A percentile compares a stretch with the other conserved stretches of the same genome.
Evolutionary conservation across 129 eudicot species (phyloP).

Genomic region (Centaurea solstitialis): DNA sequence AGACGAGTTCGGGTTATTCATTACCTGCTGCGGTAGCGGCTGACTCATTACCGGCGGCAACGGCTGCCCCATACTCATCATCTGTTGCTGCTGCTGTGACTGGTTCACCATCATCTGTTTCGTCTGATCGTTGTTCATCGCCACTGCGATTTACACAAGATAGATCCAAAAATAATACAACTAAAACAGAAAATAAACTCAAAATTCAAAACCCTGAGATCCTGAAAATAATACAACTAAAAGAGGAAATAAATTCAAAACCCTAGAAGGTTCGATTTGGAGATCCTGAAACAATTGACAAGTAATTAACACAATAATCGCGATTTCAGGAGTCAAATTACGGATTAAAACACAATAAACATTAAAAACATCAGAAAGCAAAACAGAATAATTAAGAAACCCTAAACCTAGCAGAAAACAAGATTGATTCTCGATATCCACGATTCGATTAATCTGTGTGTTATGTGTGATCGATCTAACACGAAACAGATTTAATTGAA

Average conservation of each 20-base stretch:
- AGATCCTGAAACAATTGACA: constrained; percentile 13
- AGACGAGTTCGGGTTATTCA: constrained; percentile 15
- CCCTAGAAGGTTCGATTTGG: too few relatives aligned
- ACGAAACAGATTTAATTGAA: constrained; percentile 7
- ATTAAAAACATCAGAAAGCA: constrained; percentile 3
- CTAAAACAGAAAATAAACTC: not conserved
- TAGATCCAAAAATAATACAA: constrained; percentile 5
- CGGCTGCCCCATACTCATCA: constrained; percentile 48
- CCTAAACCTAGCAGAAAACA: constrained; percentile 31
- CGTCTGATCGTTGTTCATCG: constrained; percentile 36
- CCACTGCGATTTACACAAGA: not conserved
- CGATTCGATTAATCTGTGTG: constrained; percentile 17
- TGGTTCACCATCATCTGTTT: constrained; percentile 38
- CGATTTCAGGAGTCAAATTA: constrained; percentile 9
- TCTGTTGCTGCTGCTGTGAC: constrained; percentile 10
- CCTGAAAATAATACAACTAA: not conserved
- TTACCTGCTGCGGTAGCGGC: constrained; percentile 30
- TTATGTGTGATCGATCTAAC: too few relatives aligned
- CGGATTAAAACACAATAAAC: constrained; percentile 14
- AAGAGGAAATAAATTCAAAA: constrained; percentile 1
- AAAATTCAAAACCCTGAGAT: constrained; percentile 32
- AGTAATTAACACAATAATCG: not conserved
- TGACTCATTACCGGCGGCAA: constrained; percentile 45
- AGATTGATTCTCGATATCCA: constrained; percentile 23
- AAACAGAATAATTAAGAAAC: constrained; percentile 9